Evolutionary conservation across 1,139 yeast species (phyloP).

Genomic region (Saccharomyces hybrid): DNA sequence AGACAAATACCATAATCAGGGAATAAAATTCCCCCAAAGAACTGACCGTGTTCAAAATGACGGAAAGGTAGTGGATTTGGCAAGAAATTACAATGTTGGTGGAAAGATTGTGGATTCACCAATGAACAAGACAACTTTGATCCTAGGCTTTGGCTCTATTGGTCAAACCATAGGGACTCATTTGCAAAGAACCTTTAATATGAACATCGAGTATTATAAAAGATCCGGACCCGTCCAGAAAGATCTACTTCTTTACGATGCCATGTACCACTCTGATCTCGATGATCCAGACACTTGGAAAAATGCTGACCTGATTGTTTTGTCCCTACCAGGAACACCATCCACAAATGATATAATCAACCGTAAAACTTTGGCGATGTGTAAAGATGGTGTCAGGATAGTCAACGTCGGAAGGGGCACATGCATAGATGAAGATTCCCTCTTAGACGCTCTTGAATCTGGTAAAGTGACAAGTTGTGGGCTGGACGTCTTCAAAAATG

Average conservation of each 20-base stretch:
- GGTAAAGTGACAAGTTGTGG: slow-evolving; percentile 73
- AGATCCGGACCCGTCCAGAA: slow-evolving; percentile 41
- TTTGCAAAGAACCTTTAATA: slow-evolving; percentile 47
- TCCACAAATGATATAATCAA: slow-evolving; percentile 54
- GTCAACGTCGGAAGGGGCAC: slow-evolving; percentile 77
- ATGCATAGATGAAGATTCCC: slow-evolving; percentile 64
- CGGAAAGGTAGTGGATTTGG: slow-evolving; percentile 14
- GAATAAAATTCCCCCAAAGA: slow-evolving; percentile 1
- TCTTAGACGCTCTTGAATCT: slow-evolving; percentile 55
- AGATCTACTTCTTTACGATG: slow-evolving; percentile 42
- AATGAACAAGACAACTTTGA: slow-evolving; percentile 51
- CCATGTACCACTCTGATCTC: slow-evolving; percentile 39
- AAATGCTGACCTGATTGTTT: slow-evolving; percentile 50
- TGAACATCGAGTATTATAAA: slow-evolving; percentile 60
- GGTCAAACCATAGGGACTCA: slow-evolving; percentile 59
- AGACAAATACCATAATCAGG: slow-evolving; percentile 10
- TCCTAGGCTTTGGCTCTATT: slow-evolving; percentile 74
- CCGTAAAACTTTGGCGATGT: slow-evolving; percentile 37
- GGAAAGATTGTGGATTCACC: slow-evolving; percentile 46
- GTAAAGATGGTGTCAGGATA: slow-evolving; percentile 51
- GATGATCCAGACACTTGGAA: slow-evolving; percentile 32
- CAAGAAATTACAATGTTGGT: slow-evolving; percentile 41
- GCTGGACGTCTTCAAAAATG: slow-evolving; percentile 69
- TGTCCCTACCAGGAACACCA: slow-evolving; percentile 62
- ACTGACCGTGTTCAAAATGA: slow-evolving; percentile 1